Base-by-base conservation (phyloP, 2,329 filamentous ascomycete species). In the Magnaporthiopsis poae region DNA sequence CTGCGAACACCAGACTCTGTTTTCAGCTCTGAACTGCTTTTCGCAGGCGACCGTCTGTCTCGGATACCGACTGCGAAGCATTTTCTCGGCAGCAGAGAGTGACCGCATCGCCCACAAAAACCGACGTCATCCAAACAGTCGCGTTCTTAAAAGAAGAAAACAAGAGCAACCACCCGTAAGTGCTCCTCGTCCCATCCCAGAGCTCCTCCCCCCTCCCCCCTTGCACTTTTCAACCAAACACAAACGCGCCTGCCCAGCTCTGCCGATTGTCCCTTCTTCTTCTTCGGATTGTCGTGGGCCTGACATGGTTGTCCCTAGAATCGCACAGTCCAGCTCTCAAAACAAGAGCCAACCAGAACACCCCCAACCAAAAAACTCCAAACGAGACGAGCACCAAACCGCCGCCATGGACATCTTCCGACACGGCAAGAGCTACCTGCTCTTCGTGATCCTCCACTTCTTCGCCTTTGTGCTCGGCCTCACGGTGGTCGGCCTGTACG, bases 401-500 rank as follows among this genome's bases (percentile, higher is more conserved):
- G 60, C 46, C 70, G 75, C 69, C 27, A 84, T 84, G 82, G 80
- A 79, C 63, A 66, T 82, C 68, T 73, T 80, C 64, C 68, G 75
- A 82, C 65, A 73, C 79, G 27, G 66, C 76, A 65, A 59, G 72
- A 78, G 80, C 75, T 85, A 84, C 69, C 71, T 88, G 71, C 73
- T 81, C 70, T 89, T 89, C 73, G 78, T 82, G 31, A 70, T 83
- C 69, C 78, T 92, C n/a, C 90, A 93, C 74, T 82, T 93, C 75
- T 77, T 88, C 68, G 90, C 94, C 73, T 88, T 96, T 73, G 83
- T 90, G 67, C 82, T 96, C 70, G 91, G 87, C 18, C 78, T 96
- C 67, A 84, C 89, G 1, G 89, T 95, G 66, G 88, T 89, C 70
- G 92, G 90, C 0, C 84, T 96, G 27, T 96, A 95, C 70, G 90